Evolutionary conservation across 225 moss, liverwort and hornwort genomes (phyloP).

Genomic region (Physcomitrellopsis africana): DNA sequence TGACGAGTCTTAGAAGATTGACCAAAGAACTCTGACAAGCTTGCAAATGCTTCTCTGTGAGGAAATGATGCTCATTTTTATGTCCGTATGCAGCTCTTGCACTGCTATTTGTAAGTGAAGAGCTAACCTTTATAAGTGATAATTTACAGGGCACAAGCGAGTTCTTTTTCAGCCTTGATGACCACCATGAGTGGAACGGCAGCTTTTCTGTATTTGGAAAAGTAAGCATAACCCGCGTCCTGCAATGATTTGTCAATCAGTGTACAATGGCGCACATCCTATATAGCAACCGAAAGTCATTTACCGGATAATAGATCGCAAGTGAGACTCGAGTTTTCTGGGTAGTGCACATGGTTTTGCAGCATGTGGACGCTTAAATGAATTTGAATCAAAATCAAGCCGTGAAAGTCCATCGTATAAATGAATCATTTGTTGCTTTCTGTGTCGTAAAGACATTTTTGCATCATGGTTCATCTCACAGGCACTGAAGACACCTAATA

Average conservation of each 20-base stretch:
- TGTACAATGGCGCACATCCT: neutral
- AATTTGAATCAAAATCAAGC: neutral
- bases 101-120: neutral
- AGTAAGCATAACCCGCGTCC: constrained; percentile 37
- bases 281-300: neutral
- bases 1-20: neutral
- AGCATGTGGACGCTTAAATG: neutral
- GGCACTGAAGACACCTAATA: neutral
- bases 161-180: constrained; percentile 85
- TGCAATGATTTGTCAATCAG: neutral
- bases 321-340: neutral
- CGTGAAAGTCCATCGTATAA: neutral
- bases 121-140: neutral
- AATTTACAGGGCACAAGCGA: constrained; percentile 79
- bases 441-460: neutral
- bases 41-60: neutral
- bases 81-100: constrained; percentile 4
- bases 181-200: constrained; percentile 81
- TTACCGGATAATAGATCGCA: neutral
- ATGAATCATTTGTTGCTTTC: neutral
- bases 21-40: neutral
- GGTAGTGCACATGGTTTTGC: neutral
- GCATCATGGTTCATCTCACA: neutral
- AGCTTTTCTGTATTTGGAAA: constrained; percentile 82
- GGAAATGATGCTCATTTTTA: constrained; percentile 2